phyloP scores from a whole-genome alignment of 257 asterid genomes.

The Solanum chilense region DNA sequence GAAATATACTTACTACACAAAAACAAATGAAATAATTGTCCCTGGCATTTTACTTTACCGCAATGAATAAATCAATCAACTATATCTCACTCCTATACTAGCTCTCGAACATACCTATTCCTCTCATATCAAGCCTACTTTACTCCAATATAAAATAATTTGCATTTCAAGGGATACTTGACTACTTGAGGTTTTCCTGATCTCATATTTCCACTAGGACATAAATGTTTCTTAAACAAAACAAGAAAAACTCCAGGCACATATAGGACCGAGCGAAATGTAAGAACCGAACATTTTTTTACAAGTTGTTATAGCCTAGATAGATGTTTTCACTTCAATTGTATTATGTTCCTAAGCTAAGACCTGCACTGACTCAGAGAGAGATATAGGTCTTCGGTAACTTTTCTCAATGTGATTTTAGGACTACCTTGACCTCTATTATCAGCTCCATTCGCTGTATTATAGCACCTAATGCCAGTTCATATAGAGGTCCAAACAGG shows the following conservation, averaged over 20 bases:
- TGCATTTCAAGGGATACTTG: neutral
- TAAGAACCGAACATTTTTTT: neutral
- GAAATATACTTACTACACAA: neutral
- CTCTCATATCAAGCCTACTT: neutral
- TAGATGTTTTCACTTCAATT: neutral
- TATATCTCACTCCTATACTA: neutral
- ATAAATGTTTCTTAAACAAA: neutral
- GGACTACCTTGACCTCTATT: neutral
- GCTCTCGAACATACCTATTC: neutral
- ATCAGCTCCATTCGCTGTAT: neutral
- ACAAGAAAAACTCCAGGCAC: neutral
- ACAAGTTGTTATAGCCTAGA: neutral
- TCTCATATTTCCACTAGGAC: neutral
- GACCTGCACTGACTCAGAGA: neutral
- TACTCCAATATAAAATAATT: neutral
- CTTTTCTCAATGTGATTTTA: neutral
- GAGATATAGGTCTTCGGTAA: neutral
- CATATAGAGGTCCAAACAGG: neutral
- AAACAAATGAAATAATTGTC: neutral
- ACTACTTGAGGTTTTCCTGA: neutral
- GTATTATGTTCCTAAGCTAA: neutral
- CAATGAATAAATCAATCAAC: neutral
- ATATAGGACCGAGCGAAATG: neutral
- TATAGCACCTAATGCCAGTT: too few relatives aligned
- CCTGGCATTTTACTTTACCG: neutral